Evolutionary conservation across 208 protist genomes (phyloP).

Genomic region (Leishmania tropica): DNA sequence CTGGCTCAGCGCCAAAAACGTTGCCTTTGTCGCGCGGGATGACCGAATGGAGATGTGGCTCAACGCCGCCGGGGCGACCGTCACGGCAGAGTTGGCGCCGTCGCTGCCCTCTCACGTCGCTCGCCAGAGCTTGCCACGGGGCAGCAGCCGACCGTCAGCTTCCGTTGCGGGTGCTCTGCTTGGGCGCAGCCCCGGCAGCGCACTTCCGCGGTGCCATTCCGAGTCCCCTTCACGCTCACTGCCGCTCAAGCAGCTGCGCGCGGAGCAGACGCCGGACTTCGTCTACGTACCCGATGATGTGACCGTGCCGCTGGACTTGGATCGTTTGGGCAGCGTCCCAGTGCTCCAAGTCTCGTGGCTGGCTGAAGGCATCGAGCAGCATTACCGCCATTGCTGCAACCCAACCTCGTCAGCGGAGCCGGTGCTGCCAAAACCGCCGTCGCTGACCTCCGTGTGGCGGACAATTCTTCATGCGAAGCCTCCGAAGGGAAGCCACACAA

Average conservation of each 20-base stretch:
- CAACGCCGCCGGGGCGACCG: slow-evolving; percentile 18
- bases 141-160: background rate
- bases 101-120: background rate
- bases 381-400: slow-evolving; percentile 14
- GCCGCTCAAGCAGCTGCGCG: slow-evolving; percentile 1
- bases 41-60: slow-evolving; percentile 37
- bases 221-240: background rate
- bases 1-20: slow-evolving; percentile 16
- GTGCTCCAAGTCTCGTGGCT: slow-evolving; percentile 46
- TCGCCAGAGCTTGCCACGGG: background rate
- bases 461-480: background rate
- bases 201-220: background rate
- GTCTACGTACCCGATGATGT: slow-evolving; percentile 37
- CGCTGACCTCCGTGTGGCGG: slow-evolving; percentile 3
- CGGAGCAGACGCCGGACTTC: slow-evolving; percentile 29
- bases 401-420: background rate
- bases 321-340: slow-evolving; percentile 31
- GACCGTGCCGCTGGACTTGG: slow-evolving; percentile 9
- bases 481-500: background rate
- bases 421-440: background rate
- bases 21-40: slow-evolving; percentile 25
- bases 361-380: slow-evolving; percentile 30
- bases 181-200: background rate
- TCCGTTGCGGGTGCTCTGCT: background rate
- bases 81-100: slow-evolving; percentile 16